phyloP scores from a whole-genome alignment of 2,329 filamentous ascomycete species.

The Scortechinia acanthostroma region DNA sequence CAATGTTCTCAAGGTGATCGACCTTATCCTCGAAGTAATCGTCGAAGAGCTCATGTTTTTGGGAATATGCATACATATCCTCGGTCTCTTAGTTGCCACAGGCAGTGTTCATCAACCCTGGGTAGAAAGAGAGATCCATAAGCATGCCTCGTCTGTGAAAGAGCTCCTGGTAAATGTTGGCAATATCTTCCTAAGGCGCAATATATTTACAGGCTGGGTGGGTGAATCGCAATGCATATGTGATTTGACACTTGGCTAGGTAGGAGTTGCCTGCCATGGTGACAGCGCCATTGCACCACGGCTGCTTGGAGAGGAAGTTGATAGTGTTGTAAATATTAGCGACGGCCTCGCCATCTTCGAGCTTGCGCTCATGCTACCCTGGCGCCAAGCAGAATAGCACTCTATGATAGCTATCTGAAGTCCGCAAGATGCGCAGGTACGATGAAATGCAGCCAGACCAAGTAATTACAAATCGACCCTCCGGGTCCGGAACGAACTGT shows the following conservation, averaged over 20 bases:
- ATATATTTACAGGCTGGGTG: background rate
- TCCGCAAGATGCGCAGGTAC: too few species aligned
- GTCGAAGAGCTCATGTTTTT: background rate
- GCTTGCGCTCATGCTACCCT: too few species aligned
- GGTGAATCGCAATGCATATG: background rate
- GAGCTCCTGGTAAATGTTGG: background rate
- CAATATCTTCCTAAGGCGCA: background rate
- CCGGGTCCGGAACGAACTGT: too few species aligned
- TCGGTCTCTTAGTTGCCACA: background rate
- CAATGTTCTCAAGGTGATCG: background rate
- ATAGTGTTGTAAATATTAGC: background rate
- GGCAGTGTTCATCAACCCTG: too few species aligned
- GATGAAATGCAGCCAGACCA: too few species aligned
- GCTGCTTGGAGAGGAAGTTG: background rate
- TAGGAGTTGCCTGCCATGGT: background rate
- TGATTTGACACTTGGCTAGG: background rate
- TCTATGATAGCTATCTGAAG: too few species aligned
- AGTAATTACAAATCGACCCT: too few species aligned
- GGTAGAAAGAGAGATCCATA: too few species aligned
- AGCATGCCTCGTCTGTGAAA: background rate
- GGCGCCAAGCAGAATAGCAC: too few species aligned
- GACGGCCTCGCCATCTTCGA: too few species aligned
- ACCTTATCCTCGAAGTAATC: background rate
- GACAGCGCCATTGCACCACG: background rate
- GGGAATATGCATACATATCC: background rate